These are phyloP conservation scores for Jamesozyma jinghongensis DNA, from an alignment of 805 yeast species.

Conservation along the genomic window DNA sequence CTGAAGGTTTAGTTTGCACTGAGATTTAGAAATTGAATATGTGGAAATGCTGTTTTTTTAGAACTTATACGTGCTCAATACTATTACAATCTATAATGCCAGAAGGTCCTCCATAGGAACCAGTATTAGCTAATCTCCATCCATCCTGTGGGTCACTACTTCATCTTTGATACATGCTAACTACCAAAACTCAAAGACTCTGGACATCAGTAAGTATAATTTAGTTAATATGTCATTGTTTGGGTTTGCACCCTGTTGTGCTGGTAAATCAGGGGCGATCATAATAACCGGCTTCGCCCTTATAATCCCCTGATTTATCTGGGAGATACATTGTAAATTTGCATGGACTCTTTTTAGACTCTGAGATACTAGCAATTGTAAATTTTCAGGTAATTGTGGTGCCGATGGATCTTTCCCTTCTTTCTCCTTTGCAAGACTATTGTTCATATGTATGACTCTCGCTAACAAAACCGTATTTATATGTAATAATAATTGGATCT, in stretches of 20 bases:
- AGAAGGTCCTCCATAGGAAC: too few relatives aligned
- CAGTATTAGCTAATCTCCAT: too few relatives aligned
- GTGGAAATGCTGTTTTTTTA: too few relatives aligned
- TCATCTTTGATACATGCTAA: too few relatives aligned
- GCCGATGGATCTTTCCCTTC: neutral
- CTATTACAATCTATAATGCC: too few relatives aligned
- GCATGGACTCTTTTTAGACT: constrained; percentile 29
- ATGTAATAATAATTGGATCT: constrained; percentile 28
- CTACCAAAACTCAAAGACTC: constrained; percentile 30
- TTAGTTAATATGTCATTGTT: constrained; percentile 27
- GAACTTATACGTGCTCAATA: too few relatives aligned
- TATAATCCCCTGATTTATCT: constrained; percentile 25
- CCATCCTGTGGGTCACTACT: neutral
- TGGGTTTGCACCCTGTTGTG: constrained; percentile 8
- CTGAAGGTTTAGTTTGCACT: too few relatives aligned
- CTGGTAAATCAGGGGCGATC: constrained; percentile 11
- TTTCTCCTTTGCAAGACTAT: constrained; percentile 3
- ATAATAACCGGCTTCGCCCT: constrained; percentile 23
- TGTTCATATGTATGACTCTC: constrained; percentile 22
- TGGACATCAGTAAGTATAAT: constrained; percentile 24
- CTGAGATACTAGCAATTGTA: constrained; percentile 23
- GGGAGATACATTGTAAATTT: constrained; percentile 30
- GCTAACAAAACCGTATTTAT: constrained; percentile 27
- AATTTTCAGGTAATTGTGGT: constrained; percentile 16
- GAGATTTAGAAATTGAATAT: too few relatives aligned